phyloP scores from a whole-genome alignment of 495 filamentous ascomycete genomes.

The Cryomyces minteri region DNA sequence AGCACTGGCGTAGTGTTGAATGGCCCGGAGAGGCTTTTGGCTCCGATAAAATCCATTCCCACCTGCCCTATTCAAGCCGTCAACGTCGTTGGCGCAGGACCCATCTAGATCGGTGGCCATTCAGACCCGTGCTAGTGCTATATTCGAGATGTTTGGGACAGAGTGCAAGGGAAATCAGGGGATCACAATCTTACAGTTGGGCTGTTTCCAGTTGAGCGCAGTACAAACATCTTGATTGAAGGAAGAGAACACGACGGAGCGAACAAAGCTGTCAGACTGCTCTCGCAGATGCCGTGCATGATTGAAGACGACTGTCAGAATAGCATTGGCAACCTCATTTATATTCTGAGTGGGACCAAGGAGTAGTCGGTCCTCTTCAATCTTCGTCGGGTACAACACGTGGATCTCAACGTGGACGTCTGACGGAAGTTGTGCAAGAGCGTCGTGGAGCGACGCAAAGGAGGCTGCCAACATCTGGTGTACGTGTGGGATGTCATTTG shows the following conservation, averaged over 20 bases:
- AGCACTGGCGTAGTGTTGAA: too few relatives aligned
- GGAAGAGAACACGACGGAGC: slow-evolving; percentile 80
- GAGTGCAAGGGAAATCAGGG: not conserved
- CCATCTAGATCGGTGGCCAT: too few relatives aligned
- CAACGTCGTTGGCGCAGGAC: too few relatives aligned
- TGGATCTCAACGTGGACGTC: slow-evolving; percentile 75
- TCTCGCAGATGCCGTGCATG: slow-evolving; percentile 67
- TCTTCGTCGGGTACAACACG: slow-evolving; percentile 57
- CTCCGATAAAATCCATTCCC: too few relatives aligned
- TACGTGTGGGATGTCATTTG: slow-evolving; percentile 40
- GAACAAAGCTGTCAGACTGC: slow-evolving; percentile 43
- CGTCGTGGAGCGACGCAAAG: slow-evolving; percentile 57
- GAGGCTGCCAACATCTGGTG: slow-evolving; percentile 54
- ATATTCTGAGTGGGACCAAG: slow-evolving; percentile 63
- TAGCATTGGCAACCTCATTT: slow-evolving; percentile 68
- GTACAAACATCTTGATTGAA: slow-evolving; percentile 81
- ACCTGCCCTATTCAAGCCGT: too few relatives aligned
- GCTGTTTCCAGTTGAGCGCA: slow-evolving; percentile 96
- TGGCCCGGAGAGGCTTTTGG: too few relatives aligned
- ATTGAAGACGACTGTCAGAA: slow-evolving; percentile 74
- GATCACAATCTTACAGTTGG: slow-evolving; percentile 49
- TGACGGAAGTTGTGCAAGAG: slow-evolving; percentile 50
- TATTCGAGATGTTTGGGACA: too few relatives aligned
- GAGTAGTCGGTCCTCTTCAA: slow-evolving; percentile 46
- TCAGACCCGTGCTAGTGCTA: too few relatives aligned